Base-by-base conservation (phyloP, 2,329 filamentous ascomycete species). In the Trichoderma harzianum region DNA sequence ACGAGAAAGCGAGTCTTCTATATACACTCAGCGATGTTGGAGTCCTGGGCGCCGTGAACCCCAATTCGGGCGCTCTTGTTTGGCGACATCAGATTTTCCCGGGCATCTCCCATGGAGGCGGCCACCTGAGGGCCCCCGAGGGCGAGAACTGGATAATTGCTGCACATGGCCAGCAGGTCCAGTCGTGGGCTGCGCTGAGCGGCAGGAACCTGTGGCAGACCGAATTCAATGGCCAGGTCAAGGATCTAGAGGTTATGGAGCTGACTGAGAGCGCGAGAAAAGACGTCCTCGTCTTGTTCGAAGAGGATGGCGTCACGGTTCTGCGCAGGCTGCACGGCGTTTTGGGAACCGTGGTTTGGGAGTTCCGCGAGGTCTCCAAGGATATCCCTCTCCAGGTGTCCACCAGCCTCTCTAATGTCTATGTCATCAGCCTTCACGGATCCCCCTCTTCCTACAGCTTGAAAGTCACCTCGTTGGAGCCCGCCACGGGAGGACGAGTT, bases 21-120 rank as follows among this genome's bases (percentile, higher is more conserved):
- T 99, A 98, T 81, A 97, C 96, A 0, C 84, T 98, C 58, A 97
- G 93, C 74, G 93, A 98, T 72, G 87, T 94, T 63, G 90, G 91
- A 47, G 88, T 98, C 2, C 82, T 99, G 21, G 96, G 93, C 63
- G 95, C 95, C 1, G 87, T 98, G 61, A 97, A 98, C 77, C 96
- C 96, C 2, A 92, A 91, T 79, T 95, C 92, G 78, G 95, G 96
- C 21, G 87, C 89, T 3, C 79, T 98, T 18, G 88, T 98, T 2
- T 99, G 96, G 96, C 89, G 96, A 69, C 95, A 98, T 78, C 84
- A 89, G 68, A 81, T 97, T 60, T 83, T 87, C n/a, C 84, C 84
- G 36, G 85, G 85, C 62, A 76, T 82, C 39, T 85, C 85, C 58
- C 80, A 82, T 66, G 81, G 83, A 28, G 81, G 81, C 55, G 85